Conservation (phyloP, 1,284 basidiomycete genomes). For the Apiotrichum siamense region DNA sequence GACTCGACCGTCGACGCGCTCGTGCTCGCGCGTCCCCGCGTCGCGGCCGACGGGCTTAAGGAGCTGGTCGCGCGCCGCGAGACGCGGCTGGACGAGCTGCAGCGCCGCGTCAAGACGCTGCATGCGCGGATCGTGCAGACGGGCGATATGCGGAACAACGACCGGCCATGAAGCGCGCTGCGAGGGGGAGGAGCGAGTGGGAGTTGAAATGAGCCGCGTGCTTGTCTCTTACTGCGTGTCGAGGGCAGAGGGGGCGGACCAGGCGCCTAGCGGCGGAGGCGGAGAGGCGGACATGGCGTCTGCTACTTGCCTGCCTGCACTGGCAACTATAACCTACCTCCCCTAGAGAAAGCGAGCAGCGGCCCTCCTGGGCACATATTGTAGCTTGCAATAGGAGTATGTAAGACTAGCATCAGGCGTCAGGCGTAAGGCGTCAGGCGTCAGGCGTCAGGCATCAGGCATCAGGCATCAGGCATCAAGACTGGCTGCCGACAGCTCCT, state of each 20-base stretch:
- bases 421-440: too few relatives aligned
- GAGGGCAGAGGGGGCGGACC: background rate
- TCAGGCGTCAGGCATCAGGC: too few relatives aligned
- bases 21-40: conserved; percentile 33
- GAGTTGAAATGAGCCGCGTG: background rate
- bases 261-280: background rate
- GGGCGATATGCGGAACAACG: background rate
- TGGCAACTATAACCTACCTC: background rate
- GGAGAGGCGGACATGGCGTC: background rate
- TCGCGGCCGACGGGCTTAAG: conserved; percentile 49
- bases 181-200: background rate
- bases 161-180: background rate
- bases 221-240: too few relatives aligned
- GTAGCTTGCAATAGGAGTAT: background rate
- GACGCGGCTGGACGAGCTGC: conserved; percentile 51
- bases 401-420: background rate
- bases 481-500: too few relatives aligned
- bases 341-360: too few relatives aligned
- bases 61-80: conserved; percentile 47
- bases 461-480: too few relatives aligned
- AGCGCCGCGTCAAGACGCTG: conserved; percentile 43
- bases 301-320: too few relatives aligned
- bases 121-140: background rate
- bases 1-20: conserved; percentile 42
- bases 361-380: background rate